A percentile compares a stretch with the other conserved stretches of the same genome.
Evolutionary conservation across 176 grass and related monocot species (phyloP).

Genomic region (Zoysia pacifica): DNA sequence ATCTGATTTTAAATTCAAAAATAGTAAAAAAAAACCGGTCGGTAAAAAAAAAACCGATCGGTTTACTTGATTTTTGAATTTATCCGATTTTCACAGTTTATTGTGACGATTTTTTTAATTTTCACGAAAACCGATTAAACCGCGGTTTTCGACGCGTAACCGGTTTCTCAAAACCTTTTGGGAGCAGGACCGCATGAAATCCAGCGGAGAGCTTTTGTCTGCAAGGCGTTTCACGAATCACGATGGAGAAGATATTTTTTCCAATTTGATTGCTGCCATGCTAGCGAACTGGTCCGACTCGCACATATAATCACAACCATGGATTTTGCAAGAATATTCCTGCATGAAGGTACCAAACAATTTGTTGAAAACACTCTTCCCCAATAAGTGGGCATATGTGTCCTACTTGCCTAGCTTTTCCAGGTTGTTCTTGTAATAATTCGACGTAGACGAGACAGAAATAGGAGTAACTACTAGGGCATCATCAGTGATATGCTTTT

Average conservation of each 20-base stretch:
- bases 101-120: too few relatives aligned
- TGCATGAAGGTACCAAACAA: not conserved
- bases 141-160: too few relatives aligned
- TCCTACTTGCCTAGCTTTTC: constrained; percentile 4
- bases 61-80: too few relatives aligned
- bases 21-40: too few relatives aligned
- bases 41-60: too few relatives aligned
- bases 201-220: not conserved
- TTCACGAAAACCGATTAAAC: too few relatives aligned
- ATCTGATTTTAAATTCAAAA: too few relatives aligned
- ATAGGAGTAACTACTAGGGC: not conserved
- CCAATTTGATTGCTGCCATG: constrained; percentile 23
- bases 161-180: not conserved
- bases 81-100: too few relatives aligned
- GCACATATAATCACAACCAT: not conserved
- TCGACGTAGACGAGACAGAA: constrained; percentile 16
- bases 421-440: constrained; percentile 16
- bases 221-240: not conserved
- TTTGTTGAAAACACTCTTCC: constrained; percentile 9
- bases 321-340: constrained; percentile 43
- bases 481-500: not conserved
- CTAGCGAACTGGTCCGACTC: not conserved
- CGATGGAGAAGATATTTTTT: constrained; percentile 20
- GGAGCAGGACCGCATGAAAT: not conserved
- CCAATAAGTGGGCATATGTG: constrained; percentile 17